Base-by-base conservation (phyloP, 1,284 basidiomycete genomes). In the Puccinia horiana region DNA sequence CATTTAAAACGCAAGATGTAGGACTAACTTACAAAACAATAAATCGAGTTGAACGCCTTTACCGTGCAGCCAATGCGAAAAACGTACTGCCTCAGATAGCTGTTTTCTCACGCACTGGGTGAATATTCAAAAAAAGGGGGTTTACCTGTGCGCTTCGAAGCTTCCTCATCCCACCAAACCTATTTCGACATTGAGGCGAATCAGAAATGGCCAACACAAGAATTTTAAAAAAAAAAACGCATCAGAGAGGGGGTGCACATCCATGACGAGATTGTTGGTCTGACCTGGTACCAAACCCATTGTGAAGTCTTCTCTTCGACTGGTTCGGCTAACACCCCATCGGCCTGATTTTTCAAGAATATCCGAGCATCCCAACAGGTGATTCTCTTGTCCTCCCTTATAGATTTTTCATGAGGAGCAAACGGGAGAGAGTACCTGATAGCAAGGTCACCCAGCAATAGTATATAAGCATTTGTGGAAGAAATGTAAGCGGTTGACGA, bases 271-370 rank as follows among this genome's bases (percentile, higher is more conserved):
- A 32, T 26, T 16, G 35, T 4, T 26, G 32, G 40, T 52, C 63
- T 47, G 23, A 81, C 79, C 47, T 81, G 79, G 32, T 81, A 81
- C 69, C 70, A 81, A 52, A 81, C 35, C 79, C 79, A 81, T n/a
- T 61, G 23, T 6, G 40, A 44, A 16, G 79, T 74, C 61, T 81
- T 58, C 5, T 75, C 29, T 32, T 81, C 70, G 8, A 74, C 70
- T 8, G 69, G 69, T 12, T 40, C 72, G 14, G 54, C 72, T 26
- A 58, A 1, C 40, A 23, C 9, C 23, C 63, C 63, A n/a, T 67
- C 63, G 58, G 35, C 23, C 26, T 11, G 35, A 56, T 75, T 32
- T 29, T 56, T 75, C 37, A 81, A 20, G 44, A 81, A 81, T 12
- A 81, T 40, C 29, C 79, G 52, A 23, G 23, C 70, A 75, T 81